Base-by-base conservation (phyloP, 2,329 filamentous ascomycete genomes). In the Cercospora canescens region DNA sequence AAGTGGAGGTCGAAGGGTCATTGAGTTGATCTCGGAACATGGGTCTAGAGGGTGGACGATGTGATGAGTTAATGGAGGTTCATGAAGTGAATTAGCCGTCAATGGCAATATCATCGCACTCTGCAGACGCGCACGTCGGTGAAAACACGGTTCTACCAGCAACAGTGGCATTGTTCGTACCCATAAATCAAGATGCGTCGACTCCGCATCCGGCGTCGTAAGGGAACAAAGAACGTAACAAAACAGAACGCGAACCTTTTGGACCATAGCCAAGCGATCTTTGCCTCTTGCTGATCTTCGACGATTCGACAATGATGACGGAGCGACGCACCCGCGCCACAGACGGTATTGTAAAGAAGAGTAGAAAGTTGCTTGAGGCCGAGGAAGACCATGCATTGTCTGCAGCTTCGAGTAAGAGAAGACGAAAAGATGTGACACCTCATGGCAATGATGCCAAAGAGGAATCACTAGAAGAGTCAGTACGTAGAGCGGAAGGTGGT, bases 1-100 rank as follows among this genome's bases (percentile, higher is more conserved):
- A 34, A 26, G 39, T 65, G 63, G 63, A 50, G 58, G 52, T 56
- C 21, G 24, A 55, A 28, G 21, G 54, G 39, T 6, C 52, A 65
- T 58, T 65, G 58, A 62, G 26, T 8, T 50, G 45, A 50, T n/a
- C 24, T 1, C 45, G 14, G 28, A n/a, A 5, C 8, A 50, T 28
- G 45, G 28, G 21, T 50, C 21, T 28, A 50, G 21, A 28, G 14
- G n/a, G 28, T 11, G 6, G 24, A 50, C 9, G 45, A 50, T 12
- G 6, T 28, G 45, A 28, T 28, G 45, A 50, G 45, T 11, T 50
- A 50, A 28, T 50, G 24, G 16, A 11, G 14, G 14, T 50, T 26
- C 16, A 50, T 50, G 45, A 50, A 28, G 12, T 16, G 6, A 50
- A 50, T 14, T 21, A 50, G 4, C 24, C 28, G n/a, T 2, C 26